Evolutionary conservation across 2,329 filamentous ascomycete genomes (phyloP).

Genomic region (Penicillium frequentans): DNA sequence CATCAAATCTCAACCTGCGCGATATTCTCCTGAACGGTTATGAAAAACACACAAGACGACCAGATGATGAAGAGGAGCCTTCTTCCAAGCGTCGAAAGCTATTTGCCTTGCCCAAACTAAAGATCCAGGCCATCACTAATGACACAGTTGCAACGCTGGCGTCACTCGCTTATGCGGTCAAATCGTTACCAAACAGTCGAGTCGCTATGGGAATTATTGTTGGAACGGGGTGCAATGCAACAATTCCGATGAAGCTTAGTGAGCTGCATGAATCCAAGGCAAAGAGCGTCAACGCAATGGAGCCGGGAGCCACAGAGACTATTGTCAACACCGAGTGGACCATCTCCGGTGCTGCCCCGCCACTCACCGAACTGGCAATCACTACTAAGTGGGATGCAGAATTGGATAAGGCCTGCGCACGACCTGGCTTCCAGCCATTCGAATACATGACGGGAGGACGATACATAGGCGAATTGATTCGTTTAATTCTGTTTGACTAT

Average conservation of each 20-base stretch:
- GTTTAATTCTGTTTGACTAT: conserved; percentile 69
- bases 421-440: conserved; percentile 75
- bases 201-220: conserved; percentile 79
- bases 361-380: conserved; percentile 59
- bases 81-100: conserved; percentile 47
- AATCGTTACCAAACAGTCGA: conserved; percentile 60
- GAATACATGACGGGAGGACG: conserved; percentile 82
- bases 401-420: conserved; percentile 66
- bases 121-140: conserved; percentile 75
- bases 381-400: conserved; percentile 70
- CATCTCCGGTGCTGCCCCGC: conserved; percentile 71
- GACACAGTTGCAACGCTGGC: conserved; percentile 78
- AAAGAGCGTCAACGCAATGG: conserved; percentile 48
- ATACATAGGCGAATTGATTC: conserved; percentile 74
- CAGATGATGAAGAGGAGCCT: conserved; percentile 40
- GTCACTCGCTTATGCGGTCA: conserved; percentile 72
- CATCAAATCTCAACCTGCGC: conserved; percentile 55
- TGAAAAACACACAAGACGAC: conserved; percentile 49
- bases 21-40: conserved; percentile 57
- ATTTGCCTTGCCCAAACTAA: conserved; percentile 62
- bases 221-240: conserved; percentile 79
- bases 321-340: conserved; percentile 85
- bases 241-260: conserved; percentile 67
- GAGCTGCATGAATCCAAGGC: conserved; percentile 65
- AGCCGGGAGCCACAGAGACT: conserved; percentile 60